Evolutionary conservation across 257 asterid genomes (phyloP).

Genomic region (Scutellaria galericulata): DNA sequence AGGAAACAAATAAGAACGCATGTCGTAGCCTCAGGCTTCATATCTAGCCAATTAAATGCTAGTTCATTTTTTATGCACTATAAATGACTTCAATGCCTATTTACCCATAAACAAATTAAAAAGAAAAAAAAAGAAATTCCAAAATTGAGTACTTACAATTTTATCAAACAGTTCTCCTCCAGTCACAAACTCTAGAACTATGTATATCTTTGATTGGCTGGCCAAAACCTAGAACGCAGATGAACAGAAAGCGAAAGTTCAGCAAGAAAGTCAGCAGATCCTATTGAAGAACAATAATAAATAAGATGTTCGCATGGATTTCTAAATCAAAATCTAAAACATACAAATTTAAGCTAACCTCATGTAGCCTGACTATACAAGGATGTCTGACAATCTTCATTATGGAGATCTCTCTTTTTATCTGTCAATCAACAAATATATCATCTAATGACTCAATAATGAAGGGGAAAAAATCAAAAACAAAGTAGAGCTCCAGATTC

Average conservation of each 20-base stretch:
- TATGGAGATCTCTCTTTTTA: conserved; percentile 85
- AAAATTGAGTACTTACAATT: conserved; percentile 60
- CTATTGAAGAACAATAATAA: neutral
- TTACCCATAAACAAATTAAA: neutral
- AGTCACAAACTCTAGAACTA: conserved; percentile 82
- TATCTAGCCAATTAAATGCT: conserved; percentile 1
- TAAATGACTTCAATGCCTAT: conserved; percentile 12
- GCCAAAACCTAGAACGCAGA: conserved; percentile 71
- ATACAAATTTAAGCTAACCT: conserved; percentile 53
- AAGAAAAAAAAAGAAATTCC: conserved; percentile 14
- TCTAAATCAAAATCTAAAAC: conserved; percentile 23
- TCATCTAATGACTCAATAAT: conserved; percentile 22
- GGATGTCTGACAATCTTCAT: conserved; percentile 98
- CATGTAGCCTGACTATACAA: conserved; percentile 76
- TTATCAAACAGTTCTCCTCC: conserved; percentile 94
- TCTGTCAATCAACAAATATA: conserved; percentile 53
- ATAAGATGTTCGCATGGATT: conserved; percentile 13
- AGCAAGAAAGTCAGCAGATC: conserved; percentile 30
- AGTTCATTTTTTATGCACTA: conserved; percentile 6
- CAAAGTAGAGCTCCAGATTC: conserved; percentile 21
- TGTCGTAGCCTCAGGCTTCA: conserved; percentile 2
- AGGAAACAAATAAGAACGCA: conserved; percentile 8
- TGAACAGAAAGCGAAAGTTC: conserved; percentile 13
- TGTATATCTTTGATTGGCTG: conserved; percentile 71
- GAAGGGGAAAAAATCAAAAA: conserved; percentile 12